Percentiles rank a stretch among this genome's conserved stretches.
phyloP scores from a whole-genome alignment of 2,329 filamentous ascomycete species.

The Ophiocordyceps camponoti-saundersi region DNA sequence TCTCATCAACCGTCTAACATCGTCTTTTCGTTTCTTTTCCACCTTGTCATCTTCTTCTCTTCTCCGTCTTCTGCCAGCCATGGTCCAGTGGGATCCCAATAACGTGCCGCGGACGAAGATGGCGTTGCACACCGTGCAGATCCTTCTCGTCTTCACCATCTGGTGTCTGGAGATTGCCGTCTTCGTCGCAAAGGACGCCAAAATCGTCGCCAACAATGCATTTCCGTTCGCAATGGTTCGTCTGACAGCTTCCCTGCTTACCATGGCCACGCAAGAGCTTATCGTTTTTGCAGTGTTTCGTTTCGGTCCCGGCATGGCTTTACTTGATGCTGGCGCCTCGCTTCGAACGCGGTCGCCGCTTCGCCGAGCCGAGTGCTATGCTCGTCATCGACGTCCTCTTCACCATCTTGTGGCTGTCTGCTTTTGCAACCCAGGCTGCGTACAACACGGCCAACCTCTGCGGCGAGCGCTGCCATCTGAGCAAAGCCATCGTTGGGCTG shows the following conservation, averaged over 20 bases:
- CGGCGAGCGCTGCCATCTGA: slow-evolving; percentile 37
- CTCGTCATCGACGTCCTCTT: slow-evolving; percentile 39
- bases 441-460: slow-evolving; percentile 42
- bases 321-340: slow-evolving; percentile 49
- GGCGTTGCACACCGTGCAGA: slow-evolving; percentile 37
- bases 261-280: background rate
- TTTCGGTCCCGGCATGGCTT: slow-evolving; percentile 45
- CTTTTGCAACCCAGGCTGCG: slow-evolving; percentile 46
- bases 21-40: background rate
- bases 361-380: slow-evolving; percentile 47
- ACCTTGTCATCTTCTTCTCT: background rate
- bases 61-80: slow-evolving; percentile 7
- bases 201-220: slow-evolving; percentile 38
- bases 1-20: background rate
- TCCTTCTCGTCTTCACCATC: slow-evolving; percentile 33
- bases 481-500: slow-evolving; percentile 45
- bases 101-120: slow-evolving; percentile 39
- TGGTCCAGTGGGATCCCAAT: slow-evolving; percentile 35
- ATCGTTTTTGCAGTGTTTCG: slow-evolving; percentile 35
- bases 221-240: slow-evolving; percentile 49
- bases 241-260: slow-evolving; percentile 1
- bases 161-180: slow-evolving; percentile 44
- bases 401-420: slow-evolving; percentile 47
- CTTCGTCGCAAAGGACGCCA: slow-evolving; percentile 29
- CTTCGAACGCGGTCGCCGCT: slow-evolving; percentile 41